phyloP scores from a whole-genome alignment of 805 yeast genomes.

The Kodamaea restingae region DNA sequence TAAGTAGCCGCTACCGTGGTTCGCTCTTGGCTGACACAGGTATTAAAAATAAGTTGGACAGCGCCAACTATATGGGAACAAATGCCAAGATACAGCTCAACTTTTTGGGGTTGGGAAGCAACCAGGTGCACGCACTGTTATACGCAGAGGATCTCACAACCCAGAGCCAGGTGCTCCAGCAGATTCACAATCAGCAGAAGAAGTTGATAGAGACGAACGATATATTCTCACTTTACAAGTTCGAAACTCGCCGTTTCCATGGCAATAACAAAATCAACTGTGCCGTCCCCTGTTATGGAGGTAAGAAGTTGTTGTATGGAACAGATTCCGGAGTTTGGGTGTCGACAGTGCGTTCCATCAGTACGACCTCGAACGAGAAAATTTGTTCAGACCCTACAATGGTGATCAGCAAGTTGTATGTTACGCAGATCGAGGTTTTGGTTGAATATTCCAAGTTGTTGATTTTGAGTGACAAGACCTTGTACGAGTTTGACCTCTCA shows the following conservation, averaged over 20 bases:
- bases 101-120: conserved; percentile 50
- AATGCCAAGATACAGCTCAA: conserved; percentile 45
- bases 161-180: conserved; percentile 76
- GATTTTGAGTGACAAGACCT: conserved; percentile 74
- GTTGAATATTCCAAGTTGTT: conserved; percentile 86
- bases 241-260: conserved; percentile 73
- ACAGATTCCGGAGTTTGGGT: conserved; percentile 89
- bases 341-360: conserved; percentile 60
- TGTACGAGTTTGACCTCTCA: conserved; percentile 69
- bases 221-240: conserved; percentile 71
- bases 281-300: conserved; percentile 92
- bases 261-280: conserved; percentile 77
- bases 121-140: conserved; percentile 50
- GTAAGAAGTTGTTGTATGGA: conserved; percentile 83
- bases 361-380: conserved; percentile 44
- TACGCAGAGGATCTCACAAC: conserved; percentile 53
- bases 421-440: conserved; percentile 84
- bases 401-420: conserved; percentile 69
- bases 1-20: conserved; percentile 32
- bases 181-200: conserved; percentile 74
- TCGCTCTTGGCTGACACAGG: conserved; percentile 36
- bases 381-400: conserved; percentile 69
- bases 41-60: conserved; percentile 24
- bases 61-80: conserved; percentile 24
- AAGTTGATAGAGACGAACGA: conserved; percentile 68